Evolutionary conservation across 495 filamentous ascomycete species (phyloP), one percentile per base, ranked within the genome.

Genomic region (Sporormia fimetaria): DNA sequence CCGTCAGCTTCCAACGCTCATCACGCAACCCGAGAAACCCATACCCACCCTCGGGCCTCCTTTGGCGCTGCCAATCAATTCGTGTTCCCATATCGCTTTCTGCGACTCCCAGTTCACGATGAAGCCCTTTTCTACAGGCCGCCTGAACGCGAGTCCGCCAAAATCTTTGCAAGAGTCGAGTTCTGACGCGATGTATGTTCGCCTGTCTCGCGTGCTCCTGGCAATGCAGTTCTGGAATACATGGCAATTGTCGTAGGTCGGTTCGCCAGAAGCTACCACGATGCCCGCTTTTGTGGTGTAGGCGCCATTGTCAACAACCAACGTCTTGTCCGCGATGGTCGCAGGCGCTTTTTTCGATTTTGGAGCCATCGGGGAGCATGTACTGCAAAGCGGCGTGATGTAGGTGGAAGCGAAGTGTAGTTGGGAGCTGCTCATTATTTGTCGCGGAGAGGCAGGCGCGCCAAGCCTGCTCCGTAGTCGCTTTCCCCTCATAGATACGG

Each of bases 91-190:
- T 7, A 98, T 87, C 50, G 90, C 87, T 59, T 81, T 87, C 67
- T 99, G 77, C 0, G 79, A 81, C 58, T 96, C 92, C 90, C 90
- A 99, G 54, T 93, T 96, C 33, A 94, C 85, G 25, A 94, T 68
- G 57, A 81, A 95, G 21, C 90, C 90, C 61, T 90, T 94, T 64
- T 99, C 90, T 15, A 96, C 81, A 0, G 90, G 90, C 9, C 90
- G 74, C 24, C 87, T 75, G 52, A 94, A 94, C 10, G 70, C 69
- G 44, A 90, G 76, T 55, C 94, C 87, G 42, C 86, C 87, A 67
- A 87, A 94, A 57, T 96, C 87, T 33, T 67, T 76, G 55, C 87
- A 87, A 47, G 75, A 73, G 7, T 76, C 73, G n/a, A 94, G 62
- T 44, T 94, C 80, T 1, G 83, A 74, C 20, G 76, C 87, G 47